These are phyloP conservation scores for Apophysomyces trapeziformis DNA, from an alignment of 371 early-diverging fungal genomes.

Conservation along the genomic window DNA sequence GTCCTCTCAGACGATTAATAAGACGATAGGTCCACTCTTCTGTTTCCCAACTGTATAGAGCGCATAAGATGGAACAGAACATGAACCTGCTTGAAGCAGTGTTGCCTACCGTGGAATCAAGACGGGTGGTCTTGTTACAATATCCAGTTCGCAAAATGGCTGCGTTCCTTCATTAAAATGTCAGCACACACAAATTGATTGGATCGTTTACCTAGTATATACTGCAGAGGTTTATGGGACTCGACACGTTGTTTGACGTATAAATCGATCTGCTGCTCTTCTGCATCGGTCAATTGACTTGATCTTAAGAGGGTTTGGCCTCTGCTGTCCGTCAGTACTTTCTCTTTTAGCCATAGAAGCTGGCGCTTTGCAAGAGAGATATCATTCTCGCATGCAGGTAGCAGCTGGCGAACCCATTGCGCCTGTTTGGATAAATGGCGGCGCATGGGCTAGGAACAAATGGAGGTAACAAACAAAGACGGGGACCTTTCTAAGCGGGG, in stretches of 20 bases:
- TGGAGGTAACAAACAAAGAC: too few species aligned
- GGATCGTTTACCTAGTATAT: slow-evolving; percentile 66
- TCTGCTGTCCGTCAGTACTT: slow-evolving; percentile 17
- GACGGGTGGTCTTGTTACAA: slow-evolving; percentile 72
- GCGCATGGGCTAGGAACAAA: slow-evolving; percentile 6
- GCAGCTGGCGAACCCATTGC: slow-evolving; percentile 28
- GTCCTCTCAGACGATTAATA: slow-evolving; percentile 29
- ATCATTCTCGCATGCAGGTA: slow-evolving; percentile 38
- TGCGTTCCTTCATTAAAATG: slow-evolving; percentile 59
- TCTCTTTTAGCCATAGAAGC: slow-evolving; percentile 44
- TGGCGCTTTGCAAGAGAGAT: slow-evolving; percentile 34
- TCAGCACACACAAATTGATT: neutral
- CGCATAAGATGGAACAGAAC: slow-evolving; percentile 1
- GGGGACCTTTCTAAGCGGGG: too few species aligned
- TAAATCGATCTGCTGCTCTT: slow-evolving; percentile 29
- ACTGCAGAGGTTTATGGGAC: slow-evolving; percentile 81
- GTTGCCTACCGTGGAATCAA: slow-evolving; percentile 79
- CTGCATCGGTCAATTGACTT: slow-evolving; percentile 13
- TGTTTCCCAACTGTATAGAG: slow-evolving; percentile 79
- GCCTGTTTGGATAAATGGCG: slow-evolving; percentile 14
- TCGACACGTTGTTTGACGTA: slow-evolving; percentile 57
- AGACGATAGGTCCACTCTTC: slow-evolving; percentile 86
- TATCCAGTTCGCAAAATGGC: slow-evolving; percentile 81
- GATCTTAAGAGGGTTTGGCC: neutral
- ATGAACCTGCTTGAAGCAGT: neutral